phyloP scores from a whole-genome alignment of 176 grass and related monocot genomes.

The Hordeum marinum region DNA sequence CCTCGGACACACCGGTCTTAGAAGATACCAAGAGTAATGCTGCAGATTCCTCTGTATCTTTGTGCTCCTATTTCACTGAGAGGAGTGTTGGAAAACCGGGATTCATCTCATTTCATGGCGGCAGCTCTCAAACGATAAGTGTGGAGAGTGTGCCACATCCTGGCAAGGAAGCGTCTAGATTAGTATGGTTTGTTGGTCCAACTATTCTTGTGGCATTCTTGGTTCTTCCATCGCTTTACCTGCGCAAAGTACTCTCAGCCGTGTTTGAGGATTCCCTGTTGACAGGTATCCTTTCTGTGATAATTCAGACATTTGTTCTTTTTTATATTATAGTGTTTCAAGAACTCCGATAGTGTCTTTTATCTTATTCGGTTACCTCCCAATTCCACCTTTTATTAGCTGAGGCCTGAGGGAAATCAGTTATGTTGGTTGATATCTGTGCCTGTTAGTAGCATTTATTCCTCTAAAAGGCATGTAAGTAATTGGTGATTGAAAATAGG shows the following conservation, averaged over 20 bases:
- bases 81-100: constrained; percentile 65
- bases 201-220: constrained; percentile 82
- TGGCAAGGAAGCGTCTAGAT: constrained; percentile 54
- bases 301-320: constrained; percentile 12
- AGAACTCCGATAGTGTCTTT: background rate
- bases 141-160: constrained; percentile 41
- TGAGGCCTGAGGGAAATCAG: background rate
- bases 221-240: constrained; percentile 84
- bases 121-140: constrained; percentile 21
- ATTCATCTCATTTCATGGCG: constrained; percentile 68
- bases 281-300: constrained; percentile 54
- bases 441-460: background rate
- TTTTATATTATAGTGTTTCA: background rate
- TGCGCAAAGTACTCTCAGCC: constrained; percentile 76
- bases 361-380: background rate
- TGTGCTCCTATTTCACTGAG: constrained; percentile 28
- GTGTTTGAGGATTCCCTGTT: constrained; percentile 96
- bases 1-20: background rate
- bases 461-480: background rate
- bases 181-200: constrained; percentile 86
- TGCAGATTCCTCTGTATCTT: constrained; percentile 25
- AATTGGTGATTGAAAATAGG: background rate
- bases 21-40: constrained; percentile 12
- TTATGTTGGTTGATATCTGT: no score
- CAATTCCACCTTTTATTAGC: constrained; percentile 2